Base-by-base conservation (phyloP, 2,329 filamentous ascomycete genomes). In the Akanthomyces lecanii region DNA sequence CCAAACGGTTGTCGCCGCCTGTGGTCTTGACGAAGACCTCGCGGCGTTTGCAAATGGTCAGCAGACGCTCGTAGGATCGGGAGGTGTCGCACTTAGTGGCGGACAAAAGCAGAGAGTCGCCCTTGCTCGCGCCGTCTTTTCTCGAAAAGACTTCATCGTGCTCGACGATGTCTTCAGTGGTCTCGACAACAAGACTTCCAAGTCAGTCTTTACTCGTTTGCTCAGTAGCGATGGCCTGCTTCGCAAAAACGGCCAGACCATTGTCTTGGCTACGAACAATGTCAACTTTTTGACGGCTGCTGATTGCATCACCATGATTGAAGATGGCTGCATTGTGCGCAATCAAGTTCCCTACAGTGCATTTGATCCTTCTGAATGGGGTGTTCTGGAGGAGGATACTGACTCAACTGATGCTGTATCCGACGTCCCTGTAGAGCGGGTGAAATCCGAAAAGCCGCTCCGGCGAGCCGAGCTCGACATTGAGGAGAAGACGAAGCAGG, bases 121-220 rank as follows among this genome's bases (percentile, higher is more conserved):
- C 3, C 68, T 83, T 1, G 81, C 81, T 4, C 73, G 81, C 18
- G 80, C 80, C 1, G 68, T 83, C 0, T 84, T 81, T 63, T 72
- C 76, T 1, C 66, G 72, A 10, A 71, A 68, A 7, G 67, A 74
- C 1, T 69, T 81, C 0, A 21, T 80, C 1, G 38, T 84, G 3
- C 67, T 83, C 0, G 81, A 84, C 62, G 80, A 83, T 58, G 69
- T 75, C 0, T 76, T 82, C 42, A 79, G 79, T 54, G 77, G 75
- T 0, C 71, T 82, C 2, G 81, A 82, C 63, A 71, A 73, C 1
- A 69, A 74, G 4, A 85, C 82, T 0, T 72, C 78, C 12, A 67
- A 74, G 7, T 65, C 71, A 2, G 71, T 84, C 4, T 79, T 82
- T 44, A 67, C 75, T 11, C 72, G 73, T 4, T 69, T 83, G 0